A percentile compares a stretch with the other conserved stretches of the same genome.
Evolutionary conservation across 495 filamentous ascomycete species (phyloP).

Genomic region (Penicillium taxi): DNA sequence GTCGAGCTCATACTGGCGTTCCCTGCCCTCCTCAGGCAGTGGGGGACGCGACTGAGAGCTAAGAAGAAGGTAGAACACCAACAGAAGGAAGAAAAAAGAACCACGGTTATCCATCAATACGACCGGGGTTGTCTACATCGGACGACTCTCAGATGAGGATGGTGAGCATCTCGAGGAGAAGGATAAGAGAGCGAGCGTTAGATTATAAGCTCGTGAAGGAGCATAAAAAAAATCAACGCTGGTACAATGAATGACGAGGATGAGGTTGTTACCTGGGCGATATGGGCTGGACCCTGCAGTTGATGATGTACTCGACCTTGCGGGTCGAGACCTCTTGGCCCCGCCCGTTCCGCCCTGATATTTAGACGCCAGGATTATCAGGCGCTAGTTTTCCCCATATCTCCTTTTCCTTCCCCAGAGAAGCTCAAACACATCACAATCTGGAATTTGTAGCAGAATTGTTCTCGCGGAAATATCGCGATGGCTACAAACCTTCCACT

Average conservation of each 20-base stretch:
- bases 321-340: conserved; percentile 14
- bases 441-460: conserved; percentile 6
- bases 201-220: no score
- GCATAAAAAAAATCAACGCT: no score
- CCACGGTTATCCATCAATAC: conserved; percentile 44
- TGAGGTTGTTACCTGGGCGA: no score
- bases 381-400: conserved; percentile 6
- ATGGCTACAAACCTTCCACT: conserved; percentile 58
- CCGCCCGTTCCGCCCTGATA: conserved; percentile 16
- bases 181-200: conserved; percentile 1
- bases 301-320: conserved; percentile 35
- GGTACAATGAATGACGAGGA: conserved; percentile 27
- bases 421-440: no score
- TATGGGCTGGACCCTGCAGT: no score
- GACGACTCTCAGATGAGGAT: conserved; percentile 17
- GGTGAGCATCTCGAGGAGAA: conserved; percentile 18
- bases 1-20: conserved; percentile 36
- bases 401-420: conserved; percentile 6
- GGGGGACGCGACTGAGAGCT: conserved; percentile 40
- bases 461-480: conserved; percentile 3
- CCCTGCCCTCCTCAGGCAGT: conserved; percentile 38
- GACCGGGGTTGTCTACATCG: conserved; percentile 24
- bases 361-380: conserved; percentile 6
- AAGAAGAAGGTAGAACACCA: conserved; percentile 44
- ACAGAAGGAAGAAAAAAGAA: conserved; percentile 41